phyloP scores from a whole-genome alignment of 305 asterid genomes.

The Petunia hybrid region DNA sequence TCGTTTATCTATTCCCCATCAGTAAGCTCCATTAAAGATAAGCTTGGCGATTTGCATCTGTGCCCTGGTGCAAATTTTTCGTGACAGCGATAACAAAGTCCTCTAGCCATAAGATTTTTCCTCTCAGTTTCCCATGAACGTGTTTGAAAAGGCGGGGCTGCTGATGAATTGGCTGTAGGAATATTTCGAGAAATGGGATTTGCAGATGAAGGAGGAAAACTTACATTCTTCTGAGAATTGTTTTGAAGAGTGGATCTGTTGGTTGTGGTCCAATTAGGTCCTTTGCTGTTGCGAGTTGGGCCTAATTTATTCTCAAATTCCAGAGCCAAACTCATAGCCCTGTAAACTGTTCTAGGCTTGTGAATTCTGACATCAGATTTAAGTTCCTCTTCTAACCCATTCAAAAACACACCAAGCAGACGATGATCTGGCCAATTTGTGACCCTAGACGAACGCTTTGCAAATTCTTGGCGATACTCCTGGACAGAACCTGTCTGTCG shows the following conservation, averaged over 20 bases:
- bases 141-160: background rate
- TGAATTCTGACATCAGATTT: too few relatives aligned
- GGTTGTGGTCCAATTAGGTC: too few relatives aligned
- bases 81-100: background rate
- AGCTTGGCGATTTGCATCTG: background rate
- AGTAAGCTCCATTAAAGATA: slow-evolving; percentile 25
- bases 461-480: too few relatives aligned
- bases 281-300: background rate
- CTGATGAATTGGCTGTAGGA: too few relatives aligned
- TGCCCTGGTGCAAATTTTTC: background rate
- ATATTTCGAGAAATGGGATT: too few relatives aligned
- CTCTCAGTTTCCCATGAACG: background rate
- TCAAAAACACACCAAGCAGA: slow-evolving; percentile 18
- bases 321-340: slow-evolving; percentile 26
- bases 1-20: background rate
- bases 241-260: too few relatives aligned
- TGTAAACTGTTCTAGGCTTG: too few relatives aligned
- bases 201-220: too few relatives aligned
- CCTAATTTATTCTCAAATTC: slow-evolving; percentile 29
- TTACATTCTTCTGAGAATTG: too few relatives aligned
- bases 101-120: background rate
- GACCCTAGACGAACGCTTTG: background rate
- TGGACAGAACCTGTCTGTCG: too few relatives aligned
- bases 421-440: slow-evolving; percentile 19
- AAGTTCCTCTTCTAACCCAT: background rate